These are phyloP conservation scores for Corylus heterophylla DNA, from an alignment of 306 rosid species.

Conservation along the genomic window DNA sequence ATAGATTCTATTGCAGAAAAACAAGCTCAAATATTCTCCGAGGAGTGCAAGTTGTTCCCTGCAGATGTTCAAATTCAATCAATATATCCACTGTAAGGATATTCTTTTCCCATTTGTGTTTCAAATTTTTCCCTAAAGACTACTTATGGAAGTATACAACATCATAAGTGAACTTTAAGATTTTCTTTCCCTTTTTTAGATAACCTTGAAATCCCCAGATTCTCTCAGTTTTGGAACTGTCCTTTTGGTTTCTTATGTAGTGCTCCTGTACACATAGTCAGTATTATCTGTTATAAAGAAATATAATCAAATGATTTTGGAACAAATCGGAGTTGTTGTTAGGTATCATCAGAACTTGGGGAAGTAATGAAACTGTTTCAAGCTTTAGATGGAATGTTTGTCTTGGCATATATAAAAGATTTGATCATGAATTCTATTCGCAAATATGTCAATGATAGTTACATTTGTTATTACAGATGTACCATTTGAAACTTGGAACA, in stretches of 20 bases:
- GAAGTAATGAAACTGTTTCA: not conserved
- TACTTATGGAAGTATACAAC: not conserved
- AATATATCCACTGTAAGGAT: conserved; percentile 82
- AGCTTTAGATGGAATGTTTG: not conserved
- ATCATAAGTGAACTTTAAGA: not conserved
- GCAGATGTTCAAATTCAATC: conserved; percentile 99
- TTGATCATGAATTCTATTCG: not conserved
- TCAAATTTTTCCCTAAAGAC: not conserved
- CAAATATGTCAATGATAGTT: not conserved
- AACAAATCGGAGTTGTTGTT: not conserved
- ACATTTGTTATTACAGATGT: not conserved
- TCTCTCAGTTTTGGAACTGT: not conserved
- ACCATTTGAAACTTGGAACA: not conserved
- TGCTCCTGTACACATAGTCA: not conserved
- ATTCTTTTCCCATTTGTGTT: conserved; percentile 17
- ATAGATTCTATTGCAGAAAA: conserved; percentile 93
- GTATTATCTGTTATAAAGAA: not conserved
- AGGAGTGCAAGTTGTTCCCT: conserved; percentile 94
- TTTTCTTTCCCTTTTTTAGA: not conserved
- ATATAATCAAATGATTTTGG: not conserved
- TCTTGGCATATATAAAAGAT: not conserved
- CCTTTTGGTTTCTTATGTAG: not conserved
- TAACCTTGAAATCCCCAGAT: not conserved
- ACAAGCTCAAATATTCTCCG: conserved; percentile 93
- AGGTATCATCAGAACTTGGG: not conserved